Percentiles rank a stretch among this genome's conserved stretches.
phyloP scores from a whole-genome alignment of 2,329 filamentous ascomycete species.

The Endocalyx cinctus region DNA sequence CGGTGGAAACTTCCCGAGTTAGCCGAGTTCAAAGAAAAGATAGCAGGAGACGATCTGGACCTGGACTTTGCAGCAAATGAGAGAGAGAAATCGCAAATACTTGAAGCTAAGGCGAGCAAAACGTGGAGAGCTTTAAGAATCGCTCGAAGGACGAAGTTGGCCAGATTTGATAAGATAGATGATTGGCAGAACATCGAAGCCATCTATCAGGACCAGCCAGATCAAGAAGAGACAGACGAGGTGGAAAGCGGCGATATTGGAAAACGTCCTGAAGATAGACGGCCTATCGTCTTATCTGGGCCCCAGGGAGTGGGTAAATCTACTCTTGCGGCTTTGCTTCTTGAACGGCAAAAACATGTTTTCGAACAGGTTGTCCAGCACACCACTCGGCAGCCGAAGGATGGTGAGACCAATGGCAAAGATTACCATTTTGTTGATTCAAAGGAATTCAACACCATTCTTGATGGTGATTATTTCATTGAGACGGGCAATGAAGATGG shows the following conservation, averaged over 20 bases:
- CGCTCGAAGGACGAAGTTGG: conserved; percentile 68
- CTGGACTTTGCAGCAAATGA: conserved; percentile 72
- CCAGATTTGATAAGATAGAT: conserved; percentile 82
- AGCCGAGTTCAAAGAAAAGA: conserved; percentile 65
- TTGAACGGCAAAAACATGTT: conserved; percentile 58
- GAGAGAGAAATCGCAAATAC: conserved; percentile 48
- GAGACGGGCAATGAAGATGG: conserved; percentile 49
- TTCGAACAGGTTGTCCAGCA: conserved; percentile 57
- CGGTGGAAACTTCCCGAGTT: conserved; percentile 67
- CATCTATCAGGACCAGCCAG: conserved; percentile 46
- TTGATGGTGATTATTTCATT: conserved; percentile 56
- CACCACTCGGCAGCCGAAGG: conserved; percentile 45
- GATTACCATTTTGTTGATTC: conserved; percentile 53
- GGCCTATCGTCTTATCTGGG: conserved; percentile 63
- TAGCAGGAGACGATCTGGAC: conserved; percentile 78
- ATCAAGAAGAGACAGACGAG: conserved; percentile 28
- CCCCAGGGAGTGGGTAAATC: conserved; percentile 59
- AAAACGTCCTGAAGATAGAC: conserved; percentile 39
- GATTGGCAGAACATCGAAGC: conserved; percentile 66
- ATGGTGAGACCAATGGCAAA: conserved; percentile 47
- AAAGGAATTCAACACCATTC: conserved; percentile 52
- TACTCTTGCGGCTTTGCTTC: conserved; percentile 57
- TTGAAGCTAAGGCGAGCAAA: conserved; percentile 78
- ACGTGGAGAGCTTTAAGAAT: conserved; percentile 85
- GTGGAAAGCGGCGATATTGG: conserved; percentile 29